Conservation (phyloP, 768 basidiomycete genomes). For the Pholiota molesta region DNA sequence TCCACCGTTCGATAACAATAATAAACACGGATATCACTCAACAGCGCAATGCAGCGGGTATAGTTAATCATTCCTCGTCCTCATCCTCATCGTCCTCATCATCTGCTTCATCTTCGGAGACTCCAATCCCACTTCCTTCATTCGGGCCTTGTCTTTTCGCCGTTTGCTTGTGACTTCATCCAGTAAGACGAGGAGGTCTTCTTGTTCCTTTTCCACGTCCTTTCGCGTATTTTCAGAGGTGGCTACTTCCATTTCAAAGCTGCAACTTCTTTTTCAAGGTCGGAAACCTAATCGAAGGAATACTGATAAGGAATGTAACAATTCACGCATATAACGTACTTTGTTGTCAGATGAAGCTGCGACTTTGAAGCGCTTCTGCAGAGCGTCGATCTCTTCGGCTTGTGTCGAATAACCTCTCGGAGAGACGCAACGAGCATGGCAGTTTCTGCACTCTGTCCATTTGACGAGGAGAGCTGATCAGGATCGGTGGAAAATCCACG, state of each 20-base stretch:
- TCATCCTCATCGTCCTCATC: constrained; percentile 49
- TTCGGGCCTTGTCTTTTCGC: constrained; percentile 76
- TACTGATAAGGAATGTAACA: background rate
- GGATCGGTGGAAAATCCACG: constrained; percentile 73
- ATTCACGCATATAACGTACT: constrained; percentile 13
- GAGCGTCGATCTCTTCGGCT: constrained; percentile 72
- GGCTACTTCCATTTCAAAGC: constrained; percentile 50
- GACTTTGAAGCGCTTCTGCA: constrained; percentile 63
- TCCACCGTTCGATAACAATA: background rate
- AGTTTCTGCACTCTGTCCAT: constrained; percentile 74
- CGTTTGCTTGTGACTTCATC: constrained; percentile 92
- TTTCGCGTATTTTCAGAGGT: constrained; percentile 65
- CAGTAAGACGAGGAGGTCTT: constrained; percentile 89
- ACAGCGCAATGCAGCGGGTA: background rate
- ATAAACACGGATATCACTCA: background rate
- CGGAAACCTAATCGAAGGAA: constrained; percentile 37
- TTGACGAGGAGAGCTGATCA: constrained; percentile 59
- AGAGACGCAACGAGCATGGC: constrained; percentile 83
- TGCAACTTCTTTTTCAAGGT: constrained; percentile 49
- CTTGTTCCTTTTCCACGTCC: constrained; percentile 94
- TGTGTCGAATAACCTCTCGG: constrained; percentile 84
- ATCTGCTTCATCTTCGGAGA: constrained; percentile 91
- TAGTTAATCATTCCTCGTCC: constrained; percentile 6
- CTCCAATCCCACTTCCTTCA: constrained; percentile 77
- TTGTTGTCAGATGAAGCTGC: constrained; percentile 19